Conservation (phyloP, 306 rosid genomes). For the Pachyrhizus erosus region DNA sequence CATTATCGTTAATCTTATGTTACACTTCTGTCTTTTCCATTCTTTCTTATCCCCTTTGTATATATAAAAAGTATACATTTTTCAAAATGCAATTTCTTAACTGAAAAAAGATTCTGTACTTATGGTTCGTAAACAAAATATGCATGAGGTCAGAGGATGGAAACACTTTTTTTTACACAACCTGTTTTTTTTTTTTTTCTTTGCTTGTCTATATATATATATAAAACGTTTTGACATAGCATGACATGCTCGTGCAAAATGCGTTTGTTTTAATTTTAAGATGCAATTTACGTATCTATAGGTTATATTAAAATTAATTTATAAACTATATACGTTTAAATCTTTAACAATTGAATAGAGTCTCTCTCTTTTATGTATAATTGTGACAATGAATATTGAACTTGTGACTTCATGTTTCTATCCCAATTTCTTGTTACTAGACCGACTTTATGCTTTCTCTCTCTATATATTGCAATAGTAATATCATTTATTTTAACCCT, state of each 20-base stretch:
- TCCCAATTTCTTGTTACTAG: too few relatives aligned
- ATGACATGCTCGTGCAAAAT: not conserved
- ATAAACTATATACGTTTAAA: not conserved
- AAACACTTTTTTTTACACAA: not conserved
- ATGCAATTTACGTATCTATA: not conserved
- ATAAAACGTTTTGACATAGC: not conserved
- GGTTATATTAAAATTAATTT: not conserved
- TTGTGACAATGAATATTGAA: too few relatives aligned
- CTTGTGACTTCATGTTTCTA: too few relatives aligned
- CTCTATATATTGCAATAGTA: too few relatives aligned
- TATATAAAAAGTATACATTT: not conserved
- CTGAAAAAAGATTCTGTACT: not conserved
- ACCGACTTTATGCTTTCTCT: too few relatives aligned
- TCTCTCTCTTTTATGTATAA: not conserved
- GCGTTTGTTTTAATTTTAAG: not conserved
- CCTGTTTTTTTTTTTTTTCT: not conserved
- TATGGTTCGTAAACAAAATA: not conserved
- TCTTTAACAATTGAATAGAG: not conserved
- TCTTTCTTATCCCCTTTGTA: not conserved
- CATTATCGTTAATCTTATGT: not conserved
- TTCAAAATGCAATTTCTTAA: not conserved
- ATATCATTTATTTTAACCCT: not conserved
- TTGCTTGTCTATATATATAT: too few relatives aligned
- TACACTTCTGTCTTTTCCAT: not conserved
- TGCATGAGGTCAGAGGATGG: not conserved